Conservation (phyloP, 768 basidiomycete species). For the Podaxis sp. region DNA sequence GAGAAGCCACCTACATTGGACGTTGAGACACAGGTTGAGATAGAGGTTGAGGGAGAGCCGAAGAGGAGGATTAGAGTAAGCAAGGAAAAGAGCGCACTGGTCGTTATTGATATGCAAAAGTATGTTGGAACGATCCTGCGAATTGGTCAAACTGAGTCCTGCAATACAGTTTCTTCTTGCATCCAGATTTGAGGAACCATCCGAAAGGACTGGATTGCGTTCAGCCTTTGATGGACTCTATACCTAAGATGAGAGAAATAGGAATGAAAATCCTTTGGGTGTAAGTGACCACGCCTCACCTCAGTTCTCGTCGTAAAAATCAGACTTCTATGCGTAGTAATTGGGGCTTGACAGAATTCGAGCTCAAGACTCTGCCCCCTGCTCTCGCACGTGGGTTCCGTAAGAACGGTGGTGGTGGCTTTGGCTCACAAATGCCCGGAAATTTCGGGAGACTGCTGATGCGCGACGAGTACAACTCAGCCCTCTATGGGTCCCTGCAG, state of each 20-base stretch:
- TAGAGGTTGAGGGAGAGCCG: conserved; percentile 46
- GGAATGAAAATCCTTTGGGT: conserved; percentile 63
- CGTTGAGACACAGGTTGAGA: conserved; percentile 40
- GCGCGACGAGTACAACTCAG: conserved; percentile 54
- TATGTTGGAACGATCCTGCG: conserved; percentile 23
- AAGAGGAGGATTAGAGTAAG: conserved; percentile 43
- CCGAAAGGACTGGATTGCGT: conserved; percentile 55
- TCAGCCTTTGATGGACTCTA: conserved; percentile 43
- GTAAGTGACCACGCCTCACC: conserved; percentile 27
- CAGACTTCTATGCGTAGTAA: conserved; percentile 36
- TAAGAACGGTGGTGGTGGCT: conserved; percentile 43
- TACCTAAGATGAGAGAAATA: conserved; percentile 42
- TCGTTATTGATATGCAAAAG: conserved; percentile 79
- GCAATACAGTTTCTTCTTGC: conserved; percentile 52
- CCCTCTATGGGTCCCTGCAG: conserved; percentile 62
- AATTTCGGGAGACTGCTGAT: conserved; percentile 54
- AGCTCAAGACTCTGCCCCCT: conserved; percentile 58
- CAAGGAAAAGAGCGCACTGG: conserved; percentile 44
- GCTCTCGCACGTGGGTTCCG: conserved; percentile 51
- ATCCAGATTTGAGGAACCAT: conserved; percentile 53
- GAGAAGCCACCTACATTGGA: conserved; percentile 25
- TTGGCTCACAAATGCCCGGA: conserved; percentile 50
- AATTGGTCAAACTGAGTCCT: neutral
- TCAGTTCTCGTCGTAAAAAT: neutral
- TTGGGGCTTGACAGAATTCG: conserved; percentile 67